These are phyloP conservation scores for Hibiscus trionum DNA, from an alignment of 345 rosid genomes.

Conservation along the genomic window DNA sequence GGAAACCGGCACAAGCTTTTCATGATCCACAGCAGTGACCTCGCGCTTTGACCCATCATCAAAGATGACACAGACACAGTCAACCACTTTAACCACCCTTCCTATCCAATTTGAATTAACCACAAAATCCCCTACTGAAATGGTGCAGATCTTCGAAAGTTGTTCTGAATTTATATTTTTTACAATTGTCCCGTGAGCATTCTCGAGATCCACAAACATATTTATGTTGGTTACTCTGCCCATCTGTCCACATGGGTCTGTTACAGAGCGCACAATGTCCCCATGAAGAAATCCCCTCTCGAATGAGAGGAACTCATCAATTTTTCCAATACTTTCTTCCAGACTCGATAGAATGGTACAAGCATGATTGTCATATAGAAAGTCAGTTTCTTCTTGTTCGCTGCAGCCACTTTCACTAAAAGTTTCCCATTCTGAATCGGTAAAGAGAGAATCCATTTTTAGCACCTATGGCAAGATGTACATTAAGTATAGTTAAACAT, in stretches of 20 bases:
- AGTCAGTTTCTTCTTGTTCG: constrained; percentile 59
- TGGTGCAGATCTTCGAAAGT: constrained; percentile 47
- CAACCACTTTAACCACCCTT: constrained; percentile 56
- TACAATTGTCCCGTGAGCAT: constrained; percentile 37
- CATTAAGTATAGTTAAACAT: constrained; percentile 11
- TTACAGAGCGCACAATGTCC: constrained; percentile 55
- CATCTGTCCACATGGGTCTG: constrained; percentile 70
- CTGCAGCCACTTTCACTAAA: constrained; percentile 74
- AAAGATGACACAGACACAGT: constrained; percentile 46
- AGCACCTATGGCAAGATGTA: constrained; percentile 21
- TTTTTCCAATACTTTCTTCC: constrained; percentile 75
- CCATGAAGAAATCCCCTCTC: constrained; percentile 69
- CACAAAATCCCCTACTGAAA: constrained; percentile 71
- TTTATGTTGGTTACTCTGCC: constrained; percentile 58
- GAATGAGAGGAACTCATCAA: constrained; percentile 79
- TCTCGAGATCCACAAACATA: constrained; percentile 60
- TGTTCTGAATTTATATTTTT: constrained; percentile 52
- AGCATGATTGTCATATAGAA: constrained; percentile 51
- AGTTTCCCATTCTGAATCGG: constrained; percentile 88
- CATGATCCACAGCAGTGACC: constrained; percentile 48
- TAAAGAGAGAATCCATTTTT: constrained; percentile 49
- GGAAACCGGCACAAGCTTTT: constrained; percentile 48
- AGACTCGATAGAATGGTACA: constrained; percentile 64
- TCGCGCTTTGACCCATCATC: constrained; percentile 70
- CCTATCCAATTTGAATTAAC: constrained; percentile 77